Evolutionary conservation across 106 monocot species (phyloP).

Genomic region (Dendrobium catenatum): DNA sequence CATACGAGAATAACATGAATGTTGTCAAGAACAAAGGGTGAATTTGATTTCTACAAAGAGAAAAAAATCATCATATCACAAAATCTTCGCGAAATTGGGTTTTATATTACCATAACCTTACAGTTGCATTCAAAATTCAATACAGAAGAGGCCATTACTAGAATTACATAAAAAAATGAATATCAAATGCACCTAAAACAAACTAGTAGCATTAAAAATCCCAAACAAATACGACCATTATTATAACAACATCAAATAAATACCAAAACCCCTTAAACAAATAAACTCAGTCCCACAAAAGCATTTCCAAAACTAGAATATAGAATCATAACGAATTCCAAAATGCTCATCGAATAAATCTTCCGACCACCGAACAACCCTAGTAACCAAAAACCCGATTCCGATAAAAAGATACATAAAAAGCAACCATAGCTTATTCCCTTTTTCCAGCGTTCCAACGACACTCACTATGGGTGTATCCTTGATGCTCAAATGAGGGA

Average conservation of each 20-base stretch:
- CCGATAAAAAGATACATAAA: background rate
- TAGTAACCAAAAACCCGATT: background rate
- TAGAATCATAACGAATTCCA: background rate
- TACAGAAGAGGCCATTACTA: background rate
- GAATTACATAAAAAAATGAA: background rate
- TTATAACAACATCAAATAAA: too few relatives aligned
- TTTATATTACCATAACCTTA: background rate
- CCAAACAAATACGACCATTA: too few relatives aligned
- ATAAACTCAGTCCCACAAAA: background rate
- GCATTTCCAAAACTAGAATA: background rate
- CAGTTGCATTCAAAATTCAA: background rate
- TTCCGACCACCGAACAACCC: background rate
- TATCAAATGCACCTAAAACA: too few relatives aligned
- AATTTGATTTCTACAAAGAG: background rate
- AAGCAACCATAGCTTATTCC: background rate
- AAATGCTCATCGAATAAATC: background rate
- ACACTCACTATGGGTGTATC: constrained; percentile 66
- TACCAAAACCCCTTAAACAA: background rate
- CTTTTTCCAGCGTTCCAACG: background rate
- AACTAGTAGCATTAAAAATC: too few relatives aligned
- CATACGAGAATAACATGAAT: background rate
- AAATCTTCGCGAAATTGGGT: background rate
- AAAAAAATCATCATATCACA: background rate
- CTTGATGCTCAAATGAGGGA: constrained; percentile 77
- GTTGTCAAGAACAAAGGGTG: background rate